Percentiles rank a stretch among this genome's conserved stretches.
Evolutionary conservation across 2,329 filamentous ascomycete genomes (phyloP).

Genomic region (Penicillium freii): DNA sequence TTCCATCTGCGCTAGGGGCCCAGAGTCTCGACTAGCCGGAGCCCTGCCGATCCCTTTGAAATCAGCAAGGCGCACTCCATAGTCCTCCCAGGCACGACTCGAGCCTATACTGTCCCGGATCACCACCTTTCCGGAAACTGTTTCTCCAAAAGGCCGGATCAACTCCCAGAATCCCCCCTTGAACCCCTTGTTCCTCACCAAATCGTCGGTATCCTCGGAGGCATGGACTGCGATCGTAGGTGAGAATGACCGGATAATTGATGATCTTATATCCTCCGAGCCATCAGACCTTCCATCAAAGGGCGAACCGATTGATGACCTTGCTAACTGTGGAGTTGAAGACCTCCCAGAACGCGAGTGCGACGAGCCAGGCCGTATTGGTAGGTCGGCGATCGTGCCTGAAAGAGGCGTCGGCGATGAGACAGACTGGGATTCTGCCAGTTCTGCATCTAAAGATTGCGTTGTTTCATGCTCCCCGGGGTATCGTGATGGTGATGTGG

Average conservation of each 20-base stretch:
- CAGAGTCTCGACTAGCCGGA: slow-evolving; percentile 38
- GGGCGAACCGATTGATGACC: slow-evolving; percentile 45
- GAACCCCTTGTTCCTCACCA: slow-evolving; percentile 82
- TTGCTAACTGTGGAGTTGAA: slow-evolving; percentile 50
- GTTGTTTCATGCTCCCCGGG: slow-evolving; percentile 52
- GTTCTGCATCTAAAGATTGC: slow-evolving; percentile 40
- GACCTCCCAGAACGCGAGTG: slow-evolving; percentile 59
- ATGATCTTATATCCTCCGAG: slow-evolving; percentile 56
- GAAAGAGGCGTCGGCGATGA: slow-evolving; percentile 56
- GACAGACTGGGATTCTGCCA: slow-evolving; percentile 55
- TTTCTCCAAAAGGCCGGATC: slow-evolving; percentile 86
- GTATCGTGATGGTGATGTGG: slow-evolving; percentile 63
- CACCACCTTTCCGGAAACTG: slow-evolving; percentile 79
- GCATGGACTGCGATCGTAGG: slow-evolving; percentile 84
- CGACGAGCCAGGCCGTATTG: slow-evolving; percentile 67
- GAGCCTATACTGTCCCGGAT: slow-evolving; percentile 86
- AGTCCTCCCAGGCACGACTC: slow-evolving; percentile 83
- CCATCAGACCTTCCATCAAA: slow-evolving; percentile 55
- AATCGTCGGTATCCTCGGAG: slow-evolving; percentile 79
- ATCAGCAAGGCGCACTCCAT: slow-evolving; percentile 78
- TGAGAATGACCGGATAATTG: slow-evolving; percentile 81
- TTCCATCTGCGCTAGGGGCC: slow-evolving; percentile 63
- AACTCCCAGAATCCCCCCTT: slow-evolving; percentile 77
- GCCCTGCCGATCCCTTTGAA: slow-evolving; percentile 51
- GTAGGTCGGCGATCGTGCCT: slow-evolving; percentile 65